Base-by-base conservation (phyloP, 345 rosid genomes). In the Cardiospermum halicacabum region DNA sequence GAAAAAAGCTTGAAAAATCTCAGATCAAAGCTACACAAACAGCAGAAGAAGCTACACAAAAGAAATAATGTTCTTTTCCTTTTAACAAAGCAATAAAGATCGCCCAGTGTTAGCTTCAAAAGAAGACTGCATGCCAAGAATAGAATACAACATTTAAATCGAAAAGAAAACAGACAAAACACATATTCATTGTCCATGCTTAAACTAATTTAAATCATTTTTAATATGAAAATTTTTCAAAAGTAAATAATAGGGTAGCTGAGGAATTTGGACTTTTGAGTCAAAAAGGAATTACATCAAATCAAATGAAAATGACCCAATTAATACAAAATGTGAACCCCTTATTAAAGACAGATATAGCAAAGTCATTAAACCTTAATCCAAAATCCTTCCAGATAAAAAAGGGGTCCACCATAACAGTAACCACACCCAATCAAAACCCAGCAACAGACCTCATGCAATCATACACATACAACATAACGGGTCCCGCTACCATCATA, bases 71-170 rank as follows among this genome's bases (percentile, higher is more conserved):
- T 58, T 24, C 36, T 56, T 62, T 26, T 3, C 7, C 27, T 54
- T 60, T 78, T 51, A 58, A 53, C 70, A 67, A 71, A 68, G 69
- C 4, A 47, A 5, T 15, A 2, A 3, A 12, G 67, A 66, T 71
- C 73, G 72, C 60, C 74, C 63, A 24, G 59, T 7, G 69, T 42
- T 16, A 45, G 50, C 9, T 37, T 59, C 37, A 42, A 66, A 28
- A 56, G 27, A 60, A 18, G 64, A 66, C 64, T 56, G 63, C 75
- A 63, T 59, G 77, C 32, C 22, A 75, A 69, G 82, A 48, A 58
- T 75, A 73, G 77, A 71, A 79, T 64, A 74, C 57, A 72, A 72
- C 77, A 32, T 53, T 50, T 64, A 47, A 3, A 21, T 47, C 63
- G 16, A 30, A 71, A 69, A 53, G 65, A 45, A 21, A 39, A 55